A percentile compares a stretch with the other conserved stretches of the same genome.
phyloP scores from a whole-genome alignment of 2,329 filamentous ascomycete genomes.

The Akanthomyces muscarius region DNA sequence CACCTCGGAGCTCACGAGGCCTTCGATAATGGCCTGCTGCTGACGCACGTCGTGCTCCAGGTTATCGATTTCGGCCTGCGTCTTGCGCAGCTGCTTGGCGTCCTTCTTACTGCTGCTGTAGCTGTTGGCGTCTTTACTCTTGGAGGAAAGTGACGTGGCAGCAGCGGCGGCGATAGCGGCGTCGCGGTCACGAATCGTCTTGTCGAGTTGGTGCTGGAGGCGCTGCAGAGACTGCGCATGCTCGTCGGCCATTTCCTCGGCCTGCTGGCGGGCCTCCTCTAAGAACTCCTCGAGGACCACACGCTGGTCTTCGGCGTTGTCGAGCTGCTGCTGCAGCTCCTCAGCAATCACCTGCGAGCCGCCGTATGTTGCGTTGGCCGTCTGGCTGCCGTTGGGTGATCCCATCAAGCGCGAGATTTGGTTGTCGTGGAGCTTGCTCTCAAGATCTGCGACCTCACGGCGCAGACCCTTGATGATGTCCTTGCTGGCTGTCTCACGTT shows the following conservation, averaged over 20 bases:
- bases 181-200: constrained; percentile 45
- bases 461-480: constrained; percentile 60
- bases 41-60: constrained; percentile 70
- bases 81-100: constrained; percentile 57
- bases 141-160: constrained; percentile 15
- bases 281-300: constrained; percentile 56
- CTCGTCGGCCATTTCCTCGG: constrained; percentile 43
- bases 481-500: constrained; percentile 62
- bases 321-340: constrained; percentile 52
- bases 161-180: constrained; percentile 25
- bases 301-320: constrained; percentile 57
- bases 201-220: constrained; percentile 47
- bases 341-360: constrained; percentile 25
- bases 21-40: constrained; percentile 61
- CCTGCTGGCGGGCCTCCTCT: constrained; percentile 49
- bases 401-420: constrained; percentile 48
- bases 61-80: constrained; percentile 61
- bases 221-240: constrained; percentile 42
- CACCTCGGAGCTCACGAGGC: constrained; percentile 52
- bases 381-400: constrained; percentile 12
- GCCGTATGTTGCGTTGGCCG: constrained; percentile 19
- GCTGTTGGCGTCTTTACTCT: constrained; percentile 24
- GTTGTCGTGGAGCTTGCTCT: constrained; percentile 63
- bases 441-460: constrained; percentile 61
- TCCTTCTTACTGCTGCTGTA: constrained; percentile 45